These are phyloP conservation scores for Pistacia vera DNA, from an alignment of 345 rosid species.

Conservation along the genomic window DNA sequence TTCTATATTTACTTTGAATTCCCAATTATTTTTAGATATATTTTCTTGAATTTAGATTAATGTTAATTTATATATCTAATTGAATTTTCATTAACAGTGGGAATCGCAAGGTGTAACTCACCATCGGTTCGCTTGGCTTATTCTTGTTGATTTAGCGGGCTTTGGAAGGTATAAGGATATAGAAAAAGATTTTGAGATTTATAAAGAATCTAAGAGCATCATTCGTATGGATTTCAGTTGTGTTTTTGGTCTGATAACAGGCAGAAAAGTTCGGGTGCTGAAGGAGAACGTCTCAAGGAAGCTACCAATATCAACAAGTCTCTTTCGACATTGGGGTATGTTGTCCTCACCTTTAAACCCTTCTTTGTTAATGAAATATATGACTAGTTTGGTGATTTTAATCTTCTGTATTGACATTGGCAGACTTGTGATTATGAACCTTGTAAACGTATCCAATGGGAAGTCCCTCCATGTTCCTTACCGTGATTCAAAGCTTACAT, in stretches of 20 bases:
- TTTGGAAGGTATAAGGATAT: slow-evolving; percentile 74
- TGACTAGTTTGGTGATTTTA: not conserved
- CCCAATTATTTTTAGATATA: not conserved
- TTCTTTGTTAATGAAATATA: not conserved
- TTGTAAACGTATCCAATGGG: slow-evolving; percentile 91
- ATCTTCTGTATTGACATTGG: slow-evolving; percentile 18
- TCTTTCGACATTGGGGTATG: slow-evolving; percentile 94
- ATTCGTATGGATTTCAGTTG: not conserved
- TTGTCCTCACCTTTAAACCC: slow-evolving; percentile 4
- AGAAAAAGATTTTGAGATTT: not conserved
- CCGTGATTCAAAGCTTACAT: slow-evolving; percentile 97
- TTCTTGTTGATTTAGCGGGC: slow-evolving; percentile 98
- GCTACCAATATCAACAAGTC: slow-evolving; percentile 98
- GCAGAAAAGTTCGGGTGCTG: slow-evolving; percentile 99
- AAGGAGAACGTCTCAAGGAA: slow-evolving; percentile 99
- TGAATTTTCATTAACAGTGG: slow-evolving; percentile 57
- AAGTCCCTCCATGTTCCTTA: slow-evolving; percentile 97
- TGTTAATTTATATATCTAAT: slow-evolving; percentile 19
- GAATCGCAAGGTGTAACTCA: slow-evolving; percentile 95
- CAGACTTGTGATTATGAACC: slow-evolving; percentile 99
- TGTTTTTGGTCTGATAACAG: slow-evolving; percentile 33
- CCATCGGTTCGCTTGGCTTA: slow-evolving; percentile 95
- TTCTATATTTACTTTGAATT: not conserved
- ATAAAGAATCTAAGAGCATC: not conserved
- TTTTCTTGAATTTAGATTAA: not conserved